A percentile compares a stretch with the other conserved stretches of the same genome.
phyloP scores from a whole-genome alignment of 1,139 yeast genomes.

The Zygosaccharomyces pseudobailii region DNA sequence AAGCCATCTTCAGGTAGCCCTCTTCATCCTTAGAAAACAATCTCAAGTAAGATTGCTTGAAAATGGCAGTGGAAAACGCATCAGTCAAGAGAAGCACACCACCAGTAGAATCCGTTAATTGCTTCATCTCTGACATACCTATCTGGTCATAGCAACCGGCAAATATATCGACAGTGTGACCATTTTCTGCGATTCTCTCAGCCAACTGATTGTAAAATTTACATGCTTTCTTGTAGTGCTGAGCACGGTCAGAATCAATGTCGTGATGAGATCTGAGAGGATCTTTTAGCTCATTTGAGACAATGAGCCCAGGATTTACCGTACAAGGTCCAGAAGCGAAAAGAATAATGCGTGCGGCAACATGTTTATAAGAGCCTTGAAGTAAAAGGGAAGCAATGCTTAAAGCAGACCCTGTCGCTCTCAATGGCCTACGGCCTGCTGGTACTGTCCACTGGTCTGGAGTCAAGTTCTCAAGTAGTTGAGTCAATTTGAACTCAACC shows the following conservation, averaged over 20 bases:
- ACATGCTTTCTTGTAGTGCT: constrained; percentile 86
- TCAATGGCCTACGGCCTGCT: constrained; percentile 78
- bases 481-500: constrained; percentile 81
- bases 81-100: constrained; percentile 89
- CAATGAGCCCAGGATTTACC: constrained; percentile 91
- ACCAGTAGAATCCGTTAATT: constrained; percentile 83
- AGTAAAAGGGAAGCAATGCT: constrained; percentile 77
- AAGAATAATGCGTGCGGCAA: constrained; percentile 85
- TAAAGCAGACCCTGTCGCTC: constrained; percentile 93
- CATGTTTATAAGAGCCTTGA: constrained; percentile 82
- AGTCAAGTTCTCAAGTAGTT: constrained; percentile 70
- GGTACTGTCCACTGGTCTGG: constrained; percentile 93
- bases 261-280: constrained; percentile 97
- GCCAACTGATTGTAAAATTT: constrained; percentile 81
- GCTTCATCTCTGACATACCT: constrained; percentile 95
- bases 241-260: constrained; percentile 83
- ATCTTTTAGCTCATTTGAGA: constrained; percentile 85
- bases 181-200: constrained; percentile 66
- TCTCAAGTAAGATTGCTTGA: constrained; percentile 88
- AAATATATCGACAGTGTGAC: constrained; percentile 87
- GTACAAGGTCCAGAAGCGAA: constrained; percentile 97
- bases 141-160: constrained; percentile 98
- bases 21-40: constrained; percentile 81
- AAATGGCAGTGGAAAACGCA: constrained; percentile 94
- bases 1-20: constrained; percentile 81